These are phyloP conservation scores for Salicornia ramosissima DNA, from an alignment of 148 eudicot species.

Conservation along the genomic window DNA sequence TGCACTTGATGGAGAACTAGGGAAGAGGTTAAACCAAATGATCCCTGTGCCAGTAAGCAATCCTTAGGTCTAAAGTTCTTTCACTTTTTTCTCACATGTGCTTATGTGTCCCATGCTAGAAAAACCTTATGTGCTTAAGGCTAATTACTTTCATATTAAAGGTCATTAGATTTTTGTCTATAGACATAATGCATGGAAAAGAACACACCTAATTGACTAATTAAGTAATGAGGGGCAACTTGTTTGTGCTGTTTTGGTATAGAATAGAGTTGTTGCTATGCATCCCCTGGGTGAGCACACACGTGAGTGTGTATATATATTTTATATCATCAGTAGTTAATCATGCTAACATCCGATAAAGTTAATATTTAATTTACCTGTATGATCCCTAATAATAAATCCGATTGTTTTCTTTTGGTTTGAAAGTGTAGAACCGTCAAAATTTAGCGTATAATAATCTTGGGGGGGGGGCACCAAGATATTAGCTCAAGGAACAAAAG, in stretches of 20 bases:
- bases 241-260: no score
- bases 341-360: background rate
- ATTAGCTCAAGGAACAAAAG: no score
- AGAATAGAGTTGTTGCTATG: no score
- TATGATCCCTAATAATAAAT: no score
- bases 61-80: conserved; percentile 4
- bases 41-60: conserved; percentile 74
- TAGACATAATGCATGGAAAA: background rate
- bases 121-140: background rate
- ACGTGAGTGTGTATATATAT: no score
- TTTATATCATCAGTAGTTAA: background rate
- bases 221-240: background rate
- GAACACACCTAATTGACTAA: background rate
- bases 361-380: background rate
- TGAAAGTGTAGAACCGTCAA: no score
- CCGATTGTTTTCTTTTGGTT: no score
- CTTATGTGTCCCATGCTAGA: background rate
- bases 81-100: background rate
- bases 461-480: no score
- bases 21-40: conserved; percentile 76
- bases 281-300: no score
- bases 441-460: no score
- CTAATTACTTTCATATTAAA: background rate
- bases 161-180: background rate
- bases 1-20: conserved; percentile 84